Base-by-base conservation (phyloP, 139 green algal species). In the Deuterostichococcus epilithicus region DNA sequence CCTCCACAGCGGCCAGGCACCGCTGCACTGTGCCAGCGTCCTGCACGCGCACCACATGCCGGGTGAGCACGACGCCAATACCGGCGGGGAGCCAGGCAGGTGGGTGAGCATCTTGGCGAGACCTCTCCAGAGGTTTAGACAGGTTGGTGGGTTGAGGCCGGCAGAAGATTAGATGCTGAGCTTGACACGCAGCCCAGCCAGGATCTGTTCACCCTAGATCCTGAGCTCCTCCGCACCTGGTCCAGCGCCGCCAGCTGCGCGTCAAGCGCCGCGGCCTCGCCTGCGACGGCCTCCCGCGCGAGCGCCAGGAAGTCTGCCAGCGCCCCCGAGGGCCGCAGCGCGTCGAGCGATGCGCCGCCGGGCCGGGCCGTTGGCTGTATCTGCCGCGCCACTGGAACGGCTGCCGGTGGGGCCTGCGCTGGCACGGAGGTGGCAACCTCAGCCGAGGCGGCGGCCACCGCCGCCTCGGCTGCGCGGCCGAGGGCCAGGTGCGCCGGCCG, bases 271-370 rank as follows among this genome's bases (percentile, higher is more conserved):
- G 52, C 63, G 15, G 67, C 66, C 72, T 88, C 81, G n/a, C 36
- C 28, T 66, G 80, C 58, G 71, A 80, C 85, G 10, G 76, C 38
- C n/a, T 63, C 59, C 30, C 74, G 78, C 78, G 85, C 80, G 8
- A 83, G 76, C 26, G 38, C 39, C 60, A 89, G 79, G 66, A 91
- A 89, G 58, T 86, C 79, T 20, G 77, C 58, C 70, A 89, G 73
- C 1, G 60, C 70, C 8, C 86, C 74, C 2, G 34, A 5, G 13
- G 10, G 3, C 18, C 52, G 18, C 18, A 63, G 52, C 13, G n/a
- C n/a, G n/a, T n/a, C n/a, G n/a, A n/a, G n/a, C n/a, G n/a, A n/a
- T 63, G 52, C 52, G 52, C 18, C 18, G 52, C 52, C n/a, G n/a
- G n/a, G n/a, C n/a, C n/a, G n/a, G n/a, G 42, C 42, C 42, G 42